Percentiles rank a stretch among this genome's conserved stretches.
phyloP scores from a whole-genome alignment of 1,139 yeast species.

The Casaregolazyma lundiana region DNA sequence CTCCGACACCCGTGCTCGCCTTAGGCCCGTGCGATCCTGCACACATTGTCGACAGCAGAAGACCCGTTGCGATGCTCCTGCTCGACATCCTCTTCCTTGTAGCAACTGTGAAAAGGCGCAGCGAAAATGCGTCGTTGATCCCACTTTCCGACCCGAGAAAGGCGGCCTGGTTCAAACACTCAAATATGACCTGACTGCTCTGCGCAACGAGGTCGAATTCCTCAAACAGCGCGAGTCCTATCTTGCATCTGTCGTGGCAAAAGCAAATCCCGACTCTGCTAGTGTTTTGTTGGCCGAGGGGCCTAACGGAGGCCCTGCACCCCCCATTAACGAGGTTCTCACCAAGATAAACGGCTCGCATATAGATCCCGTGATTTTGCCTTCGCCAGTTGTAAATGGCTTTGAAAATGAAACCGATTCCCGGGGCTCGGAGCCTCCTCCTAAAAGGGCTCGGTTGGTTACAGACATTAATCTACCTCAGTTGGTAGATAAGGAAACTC shows the following conservation, averaged over 20 bases:
- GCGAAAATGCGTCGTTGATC: constrained; percentile 82
- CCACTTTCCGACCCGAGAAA: constrained; percentile 84
- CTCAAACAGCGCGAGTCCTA: constrained; percentile 52
- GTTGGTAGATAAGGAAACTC: not conserved
- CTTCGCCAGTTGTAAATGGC: not conserved
- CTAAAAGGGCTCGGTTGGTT: constrained; percentile 2
- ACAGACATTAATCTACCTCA: constrained; percentile 5
- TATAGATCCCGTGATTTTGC: not conserved
- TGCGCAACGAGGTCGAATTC: constrained; percentile 72
- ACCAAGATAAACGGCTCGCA: not conserved
- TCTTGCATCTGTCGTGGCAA: constrained; percentile 23
- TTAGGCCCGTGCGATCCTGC: constrained; percentile 84
- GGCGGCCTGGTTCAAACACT: constrained; percentile 85
- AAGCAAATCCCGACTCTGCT: constrained; percentile 20
- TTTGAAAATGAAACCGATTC: not conserved
- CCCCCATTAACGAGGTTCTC: constrained; percentile 6
- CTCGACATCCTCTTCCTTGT: constrained; percentile 78
- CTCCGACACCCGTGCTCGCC: constrained; percentile 8
- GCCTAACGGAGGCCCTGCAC: constrained; percentile 7
- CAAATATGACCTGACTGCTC: constrained; percentile 78
- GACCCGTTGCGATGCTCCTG: constrained; percentile 87
- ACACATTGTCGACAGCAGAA: constrained; percentile 94
- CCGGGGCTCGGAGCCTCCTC: not conserved
- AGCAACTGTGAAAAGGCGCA: constrained; percentile 77
- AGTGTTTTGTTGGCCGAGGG: constrained; percentile 6